Base-by-base conservation (phyloP, 768 basidiomycete species). In the Fomitopsis serialis region DNA sequence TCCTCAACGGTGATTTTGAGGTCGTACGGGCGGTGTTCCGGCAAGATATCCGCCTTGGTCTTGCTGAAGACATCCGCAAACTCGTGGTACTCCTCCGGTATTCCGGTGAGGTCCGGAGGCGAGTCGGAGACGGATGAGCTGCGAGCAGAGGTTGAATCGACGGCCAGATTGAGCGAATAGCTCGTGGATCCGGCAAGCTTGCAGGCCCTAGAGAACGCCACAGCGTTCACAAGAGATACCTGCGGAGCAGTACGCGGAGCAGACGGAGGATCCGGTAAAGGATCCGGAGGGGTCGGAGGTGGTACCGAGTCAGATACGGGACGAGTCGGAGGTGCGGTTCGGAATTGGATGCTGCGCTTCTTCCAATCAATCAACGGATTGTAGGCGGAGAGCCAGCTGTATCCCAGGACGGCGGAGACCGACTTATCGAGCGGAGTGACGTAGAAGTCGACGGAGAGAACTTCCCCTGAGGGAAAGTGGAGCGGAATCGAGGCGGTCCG, bases 1-100 rank as follows among this genome's bases (percentile, higher is more conserved):
- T 40, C 58, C 15, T 64, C 63, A 8, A 73, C 57, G 23, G 72
- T 58, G 45, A 74, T 73, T 2, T 60, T 56, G 22, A 47, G 15
- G 48, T 57, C 44, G 48, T 52, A 44, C 9, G 40, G 25, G 34
- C 36, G 42, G 29, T 54, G 49, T 13, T 46, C 51, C 8, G 49
- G 46, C 7, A 57, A 48, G 24, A 45, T 42, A 25, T 57, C 48
- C 22, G 53, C 48, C 2, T 50, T 48, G 21, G 45, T 17, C 12
- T 52, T 52, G 21, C 47, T 50, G 52, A 57, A 57, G 27, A 57
- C 56, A 2, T 55, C 44, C 1, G 45, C 29, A 22, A 67, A 63
- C 52, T 68, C 69, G 15, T 56, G 10, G 61, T 54, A 22, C 45
- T 57, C 53, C 55, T 35, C 35, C 1, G 56, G 53, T 12, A n/a